A percentile compares a stretch with the other conserved stretches of the same genome.
Conservation (phyloP, 768 basidiomycete genomes). For the Leccinellum luteum region DNA sequence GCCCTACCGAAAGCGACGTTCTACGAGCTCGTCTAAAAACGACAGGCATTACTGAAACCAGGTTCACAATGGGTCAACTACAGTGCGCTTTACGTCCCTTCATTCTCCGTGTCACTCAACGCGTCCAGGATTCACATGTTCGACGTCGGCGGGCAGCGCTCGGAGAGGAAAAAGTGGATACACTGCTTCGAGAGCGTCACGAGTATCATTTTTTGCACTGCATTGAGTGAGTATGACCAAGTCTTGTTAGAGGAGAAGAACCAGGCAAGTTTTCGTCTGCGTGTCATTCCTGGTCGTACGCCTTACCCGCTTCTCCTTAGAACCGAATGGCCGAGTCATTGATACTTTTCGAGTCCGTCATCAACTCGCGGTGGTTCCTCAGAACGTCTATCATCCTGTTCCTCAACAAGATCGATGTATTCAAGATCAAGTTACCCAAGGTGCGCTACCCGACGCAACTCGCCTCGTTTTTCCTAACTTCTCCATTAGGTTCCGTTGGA, state of each 20-base stretch:
- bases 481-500: slow-evolving; percentile 62
- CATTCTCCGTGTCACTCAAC: background rate
- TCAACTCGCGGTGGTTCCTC: slow-evolving; percentile 79
- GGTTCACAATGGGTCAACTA: slow-evolving; percentile 67
- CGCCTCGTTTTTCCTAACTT: background rate
- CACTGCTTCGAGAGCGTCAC: slow-evolving; percentile 79
- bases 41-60: slow-evolving; percentile 87
- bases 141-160: slow-evolving; percentile 77
- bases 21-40: slow-evolving; percentile 87
- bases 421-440: slow-evolving; percentile 71
- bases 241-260: slow-evolving; percentile 58
- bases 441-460: background rate
- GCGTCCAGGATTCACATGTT: slow-evolving; percentile 60
- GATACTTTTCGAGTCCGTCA: slow-evolving; percentile 71
- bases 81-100: slow-evolving; percentile 36
- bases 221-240: slow-evolving; percentile 75
- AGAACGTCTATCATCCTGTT: slow-evolving; percentile 65
- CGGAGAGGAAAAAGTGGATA: slow-evolving; percentile 82
- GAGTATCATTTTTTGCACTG: slow-evolving; percentile 76
- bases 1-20: slow-evolving; percentile 84
- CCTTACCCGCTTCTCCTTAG: slow-evolving; percentile 28
- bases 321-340: slow-evolving; percentile 78
- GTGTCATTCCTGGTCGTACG: background rate
- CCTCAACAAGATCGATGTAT: slow-evolving; percentile 73
- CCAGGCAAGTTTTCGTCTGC: slow-evolving; percentile 20